Conservation (phyloP, 2,329 filamentous ascomycete species). For the Tolypocladium guangdongense region DNA sequence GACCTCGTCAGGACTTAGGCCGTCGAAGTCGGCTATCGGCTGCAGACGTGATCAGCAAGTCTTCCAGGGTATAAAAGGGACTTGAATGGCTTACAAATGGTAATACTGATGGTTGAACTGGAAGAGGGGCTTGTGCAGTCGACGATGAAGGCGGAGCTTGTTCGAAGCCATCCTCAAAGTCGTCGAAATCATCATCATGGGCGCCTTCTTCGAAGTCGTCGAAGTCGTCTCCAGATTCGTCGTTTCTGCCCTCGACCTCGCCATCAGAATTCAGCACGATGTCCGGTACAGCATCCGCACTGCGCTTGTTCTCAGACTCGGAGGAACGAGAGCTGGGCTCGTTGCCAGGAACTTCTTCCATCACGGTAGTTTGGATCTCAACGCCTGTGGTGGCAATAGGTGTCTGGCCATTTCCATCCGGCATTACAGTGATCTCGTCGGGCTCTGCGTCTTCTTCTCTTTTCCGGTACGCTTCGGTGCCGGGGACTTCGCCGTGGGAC, state of each 20-base stretch:
- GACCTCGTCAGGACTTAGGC: slow-evolving; percentile 50
- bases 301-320: slow-evolving; percentile 33
- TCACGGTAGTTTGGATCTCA: slow-evolving; percentile 30
- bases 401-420: slow-evolving; percentile 14
- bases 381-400: slow-evolving; percentile 10
- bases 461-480: slow-evolving; percentile 45
- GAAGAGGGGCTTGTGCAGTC: slow-evolving; percentile 19
- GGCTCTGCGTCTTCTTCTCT: slow-evolving; percentile 47
- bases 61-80: not conserved
- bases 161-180: slow-evolving; percentile 65
- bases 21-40: slow-evolving; percentile 59
- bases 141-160: slow-evolving; percentile 26
- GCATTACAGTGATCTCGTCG: slow-evolving; percentile 45
- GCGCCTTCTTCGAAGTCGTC: slow-evolving; percentile 53
- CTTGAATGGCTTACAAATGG: slow-evolving; percentile 29
- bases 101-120: slow-evolving; percentile 26
- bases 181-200: slow-evolving; percentile 48
- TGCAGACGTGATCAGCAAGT: slow-evolving; percentile 21
- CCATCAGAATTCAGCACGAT: slow-evolving; percentile 35
- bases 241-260: slow-evolving; percentile 22
- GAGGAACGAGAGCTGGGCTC: slow-evolving; percentile 29
- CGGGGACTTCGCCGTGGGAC: slow-evolving; percentile 49
- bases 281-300: slow-evolving; percentile 43
- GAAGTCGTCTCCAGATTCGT: slow-evolving; percentile 49
- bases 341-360: slow-evolving; percentile 39